Conservation (phyloP, 768 basidiomycete species). For the Coprinopsis marcescibilis region DNA sequence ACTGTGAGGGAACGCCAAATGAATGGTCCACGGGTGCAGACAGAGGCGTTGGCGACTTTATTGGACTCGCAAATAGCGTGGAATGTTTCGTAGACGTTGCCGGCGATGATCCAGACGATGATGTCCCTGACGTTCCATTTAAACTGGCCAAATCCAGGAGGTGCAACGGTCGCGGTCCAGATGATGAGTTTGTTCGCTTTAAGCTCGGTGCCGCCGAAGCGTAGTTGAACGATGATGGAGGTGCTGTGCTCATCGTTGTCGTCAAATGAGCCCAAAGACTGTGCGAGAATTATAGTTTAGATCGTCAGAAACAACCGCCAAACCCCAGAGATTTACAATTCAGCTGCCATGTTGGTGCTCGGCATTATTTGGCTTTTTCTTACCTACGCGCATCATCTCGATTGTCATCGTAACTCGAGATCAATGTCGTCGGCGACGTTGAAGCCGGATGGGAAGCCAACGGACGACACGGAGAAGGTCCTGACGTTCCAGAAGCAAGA, state of each 20-base stretch:
- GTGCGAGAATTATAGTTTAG: too few species aligned
- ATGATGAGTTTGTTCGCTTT: neutral
- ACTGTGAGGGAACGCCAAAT: neutral
- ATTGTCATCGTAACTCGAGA: too few species aligned
- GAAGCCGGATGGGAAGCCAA: too few species aligned
- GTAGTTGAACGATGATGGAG: constrained; percentile 8
- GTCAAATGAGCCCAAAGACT: too few species aligned
- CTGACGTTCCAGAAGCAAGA: too few species aligned
- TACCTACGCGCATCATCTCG: too few species aligned
- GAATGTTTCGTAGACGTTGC: constrained; percentile 15
- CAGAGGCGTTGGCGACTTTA: constrained; percentile 1
- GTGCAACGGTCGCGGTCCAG: constrained; percentile 44
- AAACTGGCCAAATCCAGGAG: constrained; percentile 26
- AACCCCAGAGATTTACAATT: too few species aligned
- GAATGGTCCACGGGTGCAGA: neutral
- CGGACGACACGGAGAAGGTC: too few species aligned
- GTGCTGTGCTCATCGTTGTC: constrained; percentile 8
- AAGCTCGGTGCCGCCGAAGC: neutral
- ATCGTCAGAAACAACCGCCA: too few species aligned
- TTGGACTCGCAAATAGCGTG: constrained; percentile 15
- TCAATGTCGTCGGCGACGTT: too few species aligned
- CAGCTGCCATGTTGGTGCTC: too few species aligned
- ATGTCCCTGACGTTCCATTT: neutral
- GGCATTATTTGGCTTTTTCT: too few species aligned
- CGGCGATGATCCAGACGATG: constrained; percentile 16